phyloP scores from a whole-genome alignment of 495 filamentous ascomycete genomes.

The Xylaria grammica region DNA sequence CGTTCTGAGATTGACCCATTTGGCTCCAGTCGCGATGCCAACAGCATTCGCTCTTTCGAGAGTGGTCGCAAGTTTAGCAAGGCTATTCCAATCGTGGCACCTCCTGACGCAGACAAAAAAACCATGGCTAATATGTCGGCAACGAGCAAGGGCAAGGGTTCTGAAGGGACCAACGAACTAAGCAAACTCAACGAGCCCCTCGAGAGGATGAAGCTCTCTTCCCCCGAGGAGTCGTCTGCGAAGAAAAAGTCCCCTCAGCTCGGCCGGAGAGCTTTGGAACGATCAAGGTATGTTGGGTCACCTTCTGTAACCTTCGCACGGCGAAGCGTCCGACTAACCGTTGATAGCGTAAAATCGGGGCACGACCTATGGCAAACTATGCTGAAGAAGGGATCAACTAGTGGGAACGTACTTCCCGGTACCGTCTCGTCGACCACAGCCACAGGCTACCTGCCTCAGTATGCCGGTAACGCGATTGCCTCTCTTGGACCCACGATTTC shows the following conservation, averaged over 20 bases:
- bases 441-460: slow-evolving; percentile 53
- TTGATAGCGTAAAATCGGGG: slow-evolving; percentile 32
- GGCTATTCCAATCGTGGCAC: slow-evolving; percentile 39
- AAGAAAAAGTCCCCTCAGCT: slow-evolving; percentile 15
- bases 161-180: slow-evolving; percentile 3
- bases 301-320: neutral
- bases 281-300: slow-evolving; percentile 33
- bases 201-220: neutral
- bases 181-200: slow-evolving; percentile 11
- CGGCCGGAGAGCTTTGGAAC: slow-evolving; percentile 27
- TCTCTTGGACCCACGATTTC: slow-evolving; percentile 48
- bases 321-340: slow-evolving; percentile 17
- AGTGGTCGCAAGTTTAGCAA: slow-evolving; percentile 32
- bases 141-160: neutral
- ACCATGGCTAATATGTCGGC: neutral
- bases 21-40: slow-evolving; percentile 34
- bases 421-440: slow-evolving; percentile 53
- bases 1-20: slow-evolving; percentile 45
- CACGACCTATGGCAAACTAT: slow-evolving; percentile 48
- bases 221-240: neutral
- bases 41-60: slow-evolving; percentile 31
- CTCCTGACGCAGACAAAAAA: slow-evolving; percentile 23
- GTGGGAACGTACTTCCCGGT: slow-evolving; percentile 41
- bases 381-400: slow-evolving; percentile 49
- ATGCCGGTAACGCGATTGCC: slow-evolving; percentile 47